Evolutionary conservation across 192 early-diverging fungal species (phyloP).

Genomic region (Rhizophagus clarus): DNA sequence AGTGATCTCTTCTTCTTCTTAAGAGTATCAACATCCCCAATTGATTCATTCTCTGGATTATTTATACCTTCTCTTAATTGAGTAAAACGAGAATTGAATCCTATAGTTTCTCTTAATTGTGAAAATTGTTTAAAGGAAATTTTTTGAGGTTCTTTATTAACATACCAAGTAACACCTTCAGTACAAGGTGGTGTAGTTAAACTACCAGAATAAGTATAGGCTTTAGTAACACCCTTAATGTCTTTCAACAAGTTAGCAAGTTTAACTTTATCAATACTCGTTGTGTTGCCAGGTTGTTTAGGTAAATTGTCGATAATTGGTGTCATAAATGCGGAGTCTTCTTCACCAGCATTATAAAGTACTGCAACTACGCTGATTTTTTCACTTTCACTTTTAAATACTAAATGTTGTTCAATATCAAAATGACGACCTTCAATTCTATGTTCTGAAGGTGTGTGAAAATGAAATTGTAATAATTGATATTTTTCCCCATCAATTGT

Average conservation of each 20-base stretch:
- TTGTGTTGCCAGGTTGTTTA: not conserved
- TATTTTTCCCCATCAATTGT: conserved; percentile 39
- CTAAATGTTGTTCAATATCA: conserved; percentile 57
- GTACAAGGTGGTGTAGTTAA: conserved; percentile 68
- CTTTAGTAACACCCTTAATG: not conserved
- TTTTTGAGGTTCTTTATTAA: conserved; percentile 38
- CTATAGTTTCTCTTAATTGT: conserved; percentile 38
- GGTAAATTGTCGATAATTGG: not conserved
- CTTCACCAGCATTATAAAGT: conserved; percentile 43
- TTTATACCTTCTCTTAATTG: conserved; percentile 27
- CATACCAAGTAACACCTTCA: conserved; percentile 59
- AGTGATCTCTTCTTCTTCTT: too few relatives aligned
- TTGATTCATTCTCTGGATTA: not conserved
- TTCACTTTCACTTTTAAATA: conserved; percentile 45
- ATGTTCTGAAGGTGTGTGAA: conserved; percentile 67
- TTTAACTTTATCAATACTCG: not conserved
- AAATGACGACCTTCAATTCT: conserved; percentile 38
- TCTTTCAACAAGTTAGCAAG: not conserved
- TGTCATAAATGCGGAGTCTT: conserved; percentile 41
- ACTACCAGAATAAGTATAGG: conserved; percentile 52
- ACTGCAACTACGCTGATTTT: conserved; percentile 52
- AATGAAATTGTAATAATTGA: conserved; percentile 57
- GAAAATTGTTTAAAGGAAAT: conserved; percentile 41
- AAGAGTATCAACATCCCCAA: too few relatives aligned
- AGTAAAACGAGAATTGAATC: conserved; percentile 48